Evolutionary conservation across 192 early-diverging fungal species (phyloP).

Genomic region (Podila verticillata): DNA sequence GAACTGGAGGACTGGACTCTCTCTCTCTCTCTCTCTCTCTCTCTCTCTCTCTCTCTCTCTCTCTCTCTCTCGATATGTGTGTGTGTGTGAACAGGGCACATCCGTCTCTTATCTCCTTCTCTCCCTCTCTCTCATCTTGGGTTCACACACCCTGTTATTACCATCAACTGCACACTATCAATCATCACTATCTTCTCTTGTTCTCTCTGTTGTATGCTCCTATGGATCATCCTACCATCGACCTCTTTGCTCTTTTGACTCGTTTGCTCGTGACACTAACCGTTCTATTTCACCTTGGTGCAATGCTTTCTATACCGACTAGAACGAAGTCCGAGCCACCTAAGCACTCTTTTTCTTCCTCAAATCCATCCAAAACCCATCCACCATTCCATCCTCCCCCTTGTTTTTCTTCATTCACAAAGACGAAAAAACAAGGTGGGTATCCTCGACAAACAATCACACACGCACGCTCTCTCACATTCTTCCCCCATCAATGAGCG

Average conservation of each 20-base stretch:
- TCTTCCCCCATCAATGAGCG: conserved; percentile 14
- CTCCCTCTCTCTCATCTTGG: neutral
- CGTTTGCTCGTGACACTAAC: neutral
- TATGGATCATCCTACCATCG: neutral
- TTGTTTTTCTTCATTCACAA: neutral
- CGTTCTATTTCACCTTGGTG: neutral
- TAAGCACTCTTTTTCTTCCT: neutral
- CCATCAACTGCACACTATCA: too few species aligned
- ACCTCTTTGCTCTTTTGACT: neutral
- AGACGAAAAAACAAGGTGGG: neutral
- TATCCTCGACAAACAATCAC: neutral
- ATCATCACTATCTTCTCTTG: neutral
- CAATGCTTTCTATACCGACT: neutral
- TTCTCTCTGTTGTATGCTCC: neutral
- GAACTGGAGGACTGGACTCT: too few species aligned
- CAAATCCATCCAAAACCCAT: neutral
- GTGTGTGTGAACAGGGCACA: too few species aligned
- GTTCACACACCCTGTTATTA: too few species aligned
- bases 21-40: too few species aligned
- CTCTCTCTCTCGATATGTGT: neutral
- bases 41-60: too few species aligned
- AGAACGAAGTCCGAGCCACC: too few species aligned
- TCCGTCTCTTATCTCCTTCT: too few species aligned
- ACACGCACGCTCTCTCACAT: neutral
- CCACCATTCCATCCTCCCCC: neutral